Evolutionary conservation across 1,139 yeast genomes (phyloP).

Genomic region (Taphrina pruni): DNA sequence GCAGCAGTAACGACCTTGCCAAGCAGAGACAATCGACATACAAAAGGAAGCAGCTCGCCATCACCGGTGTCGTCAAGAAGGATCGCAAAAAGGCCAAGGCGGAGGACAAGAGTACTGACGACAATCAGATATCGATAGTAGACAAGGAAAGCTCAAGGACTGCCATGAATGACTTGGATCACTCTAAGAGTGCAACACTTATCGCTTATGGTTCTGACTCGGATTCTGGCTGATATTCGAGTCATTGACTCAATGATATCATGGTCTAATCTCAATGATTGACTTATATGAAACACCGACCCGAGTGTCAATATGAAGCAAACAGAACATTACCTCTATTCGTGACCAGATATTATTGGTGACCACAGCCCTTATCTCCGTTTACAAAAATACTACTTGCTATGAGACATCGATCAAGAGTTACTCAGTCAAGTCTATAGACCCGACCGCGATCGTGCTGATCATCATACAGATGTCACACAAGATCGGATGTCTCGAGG

Average conservation of each 20-base stretch:
- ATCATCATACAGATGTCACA: too few species aligned
- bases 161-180: not conserved
- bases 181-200: not conserved
- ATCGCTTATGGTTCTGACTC: constrained; percentile 26
- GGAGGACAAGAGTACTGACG: not conserved
- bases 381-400: too few species aligned
- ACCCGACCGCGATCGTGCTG: too few species aligned
- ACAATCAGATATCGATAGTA: too few species aligned
- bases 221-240: not conserved
- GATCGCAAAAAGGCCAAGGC: constrained; percentile 12
- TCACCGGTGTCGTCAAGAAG: constrained; percentile 27
- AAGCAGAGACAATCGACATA: not conserved
- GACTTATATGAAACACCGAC: not conserved
- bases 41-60: not conserved
- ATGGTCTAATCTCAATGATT: not conserved
- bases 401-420: too few species aligned
- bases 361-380: too few species aligned
- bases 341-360: too few species aligned
- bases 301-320: not conserved
- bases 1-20: not conserved
- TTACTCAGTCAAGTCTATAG: too few species aligned
- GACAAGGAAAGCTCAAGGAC: not conserved
- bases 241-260: too few species aligned
- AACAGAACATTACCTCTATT: not conserved
- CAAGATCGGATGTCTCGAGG: too few species aligned